Percentiles rank a stretch among this genome's conserved stretches.
Evolutionary conservation across 2,329 filamentous ascomycete species (phyloP).

Genomic region (Saccharata proteae): DNA sequence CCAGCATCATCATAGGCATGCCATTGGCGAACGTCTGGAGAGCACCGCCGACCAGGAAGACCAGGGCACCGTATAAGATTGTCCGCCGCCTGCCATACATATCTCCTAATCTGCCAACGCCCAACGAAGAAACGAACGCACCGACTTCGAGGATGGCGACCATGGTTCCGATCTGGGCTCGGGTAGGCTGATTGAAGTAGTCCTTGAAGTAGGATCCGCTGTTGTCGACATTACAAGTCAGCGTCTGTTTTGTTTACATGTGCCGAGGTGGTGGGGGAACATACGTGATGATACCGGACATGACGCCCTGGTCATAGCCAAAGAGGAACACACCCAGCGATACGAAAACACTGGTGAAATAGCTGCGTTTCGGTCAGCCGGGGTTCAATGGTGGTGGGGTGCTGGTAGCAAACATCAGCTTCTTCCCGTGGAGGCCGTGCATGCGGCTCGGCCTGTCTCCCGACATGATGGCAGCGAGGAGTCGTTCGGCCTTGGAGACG

Average conservation of each 20-base stretch:
- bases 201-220: slow-evolving; percentile 81
- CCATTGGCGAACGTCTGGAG: slow-evolving; percentile 70
- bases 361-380: slow-evolving; percentile 41
- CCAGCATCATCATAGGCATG: slow-evolving; percentile 72
- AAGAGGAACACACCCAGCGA: slow-evolving; percentile 80
- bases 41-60: slow-evolving; percentile 75
- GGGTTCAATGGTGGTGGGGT: not conserved
- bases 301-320: slow-evolving; percentile 82
- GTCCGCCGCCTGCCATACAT: slow-evolving; percentile 80
- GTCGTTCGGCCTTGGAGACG: slow-evolving; percentile 11
- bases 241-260: slow-evolving; percentile 10
- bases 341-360: slow-evolving; percentile 88
- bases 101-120: slow-evolving; percentile 81
- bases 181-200: slow-evolving; percentile 82
- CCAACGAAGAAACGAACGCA: slow-evolving; percentile 77
- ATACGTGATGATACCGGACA: slow-evolving; percentile 66
- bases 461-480: slow-evolving; percentile 77
- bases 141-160: slow-evolving; percentile 93
- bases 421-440: slow-evolving; percentile 90
- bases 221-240: slow-evolving; percentile 15
- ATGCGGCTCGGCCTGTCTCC: slow-evolving; percentile 58
- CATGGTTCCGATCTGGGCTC: slow-evolving; percentile 87
- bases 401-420: slow-evolving; percentile 58
- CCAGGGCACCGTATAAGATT: slow-evolving; percentile 83
- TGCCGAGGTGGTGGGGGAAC: slow-evolving; percentile 21